Base-by-base conservation (phyloP, 768 basidiomycete genomes). In the Kwoniella bestiolae region DNA sequence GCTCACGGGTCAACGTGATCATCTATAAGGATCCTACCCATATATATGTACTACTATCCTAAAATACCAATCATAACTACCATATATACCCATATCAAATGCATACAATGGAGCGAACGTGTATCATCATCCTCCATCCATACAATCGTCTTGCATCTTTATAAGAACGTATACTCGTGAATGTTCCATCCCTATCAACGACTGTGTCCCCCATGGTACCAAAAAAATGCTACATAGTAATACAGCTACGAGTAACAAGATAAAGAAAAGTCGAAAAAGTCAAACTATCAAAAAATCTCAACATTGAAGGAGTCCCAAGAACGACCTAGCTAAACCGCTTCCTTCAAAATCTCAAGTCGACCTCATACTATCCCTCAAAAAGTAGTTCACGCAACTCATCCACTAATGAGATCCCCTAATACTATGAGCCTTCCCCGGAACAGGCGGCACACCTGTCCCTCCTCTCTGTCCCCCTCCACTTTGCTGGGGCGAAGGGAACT, bases 401-500 rank as follows among this genome's bases (percentile, higher is more conserved):
- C 31, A 23, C 44, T 58, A 58, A 46, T 58, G 56, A 28, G 56
- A 58, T 35, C 44, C 56, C 28, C 58, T 49, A 12, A 61, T 38
- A 46, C 47, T 29, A 44, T 61, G 60, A 50, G 28, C 46, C 32
- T 44, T 46, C 21, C 49, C 21, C n/a, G n/a, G n/a, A 25, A 26
- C 41, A 14, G 26, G 47, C n/a, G 23, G 23, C 23, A 11, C 47
- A 23, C 47, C 23, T 21, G 21, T 28, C 47, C 23, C 38, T 25
- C 31, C 32, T 18, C 28, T 8, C 26, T 41, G 44, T 14, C 38
- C 38, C 12, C 16, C 12, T 32, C 2, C 25, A 5, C 28, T 44
- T 3, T 57, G 56, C n/a, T 51, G 65, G 3, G 69, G 61, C 16
- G 72, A 68, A 21, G 74, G 77, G 26, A 80, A 70, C 49, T 77